Evolutionary conservation across 352 stramenopile species (phyloP).

Genomic region (Globisporangium camurandrum): DNA sequence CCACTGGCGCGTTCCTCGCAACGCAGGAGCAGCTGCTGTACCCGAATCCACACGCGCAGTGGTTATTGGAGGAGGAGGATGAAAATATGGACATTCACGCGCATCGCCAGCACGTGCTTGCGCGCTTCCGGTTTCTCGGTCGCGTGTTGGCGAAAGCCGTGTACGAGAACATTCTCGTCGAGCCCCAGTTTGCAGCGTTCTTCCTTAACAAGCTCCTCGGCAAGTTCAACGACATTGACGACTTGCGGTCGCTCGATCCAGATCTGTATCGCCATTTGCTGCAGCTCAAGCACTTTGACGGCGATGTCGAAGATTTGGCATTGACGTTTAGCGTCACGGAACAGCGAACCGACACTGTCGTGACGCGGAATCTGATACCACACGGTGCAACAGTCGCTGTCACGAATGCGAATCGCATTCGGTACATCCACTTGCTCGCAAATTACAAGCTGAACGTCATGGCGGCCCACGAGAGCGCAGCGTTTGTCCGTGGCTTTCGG

Average conservation of each 20-base stretch:
- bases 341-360: slow-evolving; percentile 60
- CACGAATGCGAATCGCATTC: slow-evolving; percentile 91
- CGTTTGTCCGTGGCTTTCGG: slow-evolving; percentile 66
- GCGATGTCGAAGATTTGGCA: slow-evolving; percentile 87
- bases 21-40: slow-evolving; percentile 89
- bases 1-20: slow-evolving; percentile 75
- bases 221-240: slow-evolving; percentile 85
- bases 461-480: slow-evolving; percentile 40
- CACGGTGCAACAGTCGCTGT: slow-evolving; percentile 84
- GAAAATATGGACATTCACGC: too few relatives aligned
- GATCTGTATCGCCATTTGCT: slow-evolving; percentile 95
- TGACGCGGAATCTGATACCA: slow-evolving; percentile 73
- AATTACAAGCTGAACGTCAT: slow-evolving; percentile 96
- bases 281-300: slow-evolving; percentile 93
- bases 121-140: slow-evolving; percentile 94
- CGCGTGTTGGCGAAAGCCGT: slow-evolving; percentile 93
- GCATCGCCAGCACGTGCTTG: too few relatives aligned
- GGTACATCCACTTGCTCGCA: slow-evolving; percentile 94
- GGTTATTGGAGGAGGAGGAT: slow-evolving; percentile 69
- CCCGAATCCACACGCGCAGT: slow-evolving; percentile 86
- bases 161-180: slow-evolving; percentile 95
- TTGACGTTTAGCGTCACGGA: slow-evolving; percentile 92
- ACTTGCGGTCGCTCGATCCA: slow-evolving; percentile 91
- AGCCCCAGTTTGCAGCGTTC: slow-evolving; percentile 95
- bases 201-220: slow-evolving; percentile 95